Conservation (phyloP, 345 rosid genomes). For the Erysimum cheiranthoides region DNA sequence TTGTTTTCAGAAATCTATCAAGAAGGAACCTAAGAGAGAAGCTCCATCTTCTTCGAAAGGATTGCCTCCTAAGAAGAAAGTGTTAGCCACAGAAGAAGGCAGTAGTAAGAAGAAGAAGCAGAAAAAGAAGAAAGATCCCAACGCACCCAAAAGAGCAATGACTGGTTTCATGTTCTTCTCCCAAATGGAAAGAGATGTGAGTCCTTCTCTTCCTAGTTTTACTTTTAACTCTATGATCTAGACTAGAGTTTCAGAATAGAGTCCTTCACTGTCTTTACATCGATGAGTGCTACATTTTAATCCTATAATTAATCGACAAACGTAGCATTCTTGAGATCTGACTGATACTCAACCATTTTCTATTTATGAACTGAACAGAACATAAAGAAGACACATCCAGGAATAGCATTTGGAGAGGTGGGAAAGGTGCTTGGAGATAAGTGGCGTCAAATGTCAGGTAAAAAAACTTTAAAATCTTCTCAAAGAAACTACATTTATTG, state of each 20-base stretch:
- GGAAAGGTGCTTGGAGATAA: constrained; percentile 73
- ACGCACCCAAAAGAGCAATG: constrained; percentile 88
- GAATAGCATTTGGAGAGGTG: constrained; percentile 68
- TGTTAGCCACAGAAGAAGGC: constrained; percentile 68
- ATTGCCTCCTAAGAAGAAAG: constrained; percentile 67
- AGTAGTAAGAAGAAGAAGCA: constrained; percentile 74
- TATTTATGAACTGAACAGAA: constrained; percentile 54
- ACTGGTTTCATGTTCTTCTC: constrained; percentile 77
- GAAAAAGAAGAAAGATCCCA: constrained; percentile 95
- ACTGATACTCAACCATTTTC: no score
- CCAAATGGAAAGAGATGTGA: constrained; percentile 87
- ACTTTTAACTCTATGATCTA: not conserved
- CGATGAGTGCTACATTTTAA: not conserved
- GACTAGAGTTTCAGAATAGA: not conserved
- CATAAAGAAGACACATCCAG: constrained; percentile 77
- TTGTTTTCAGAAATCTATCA: constrained; percentile 68
- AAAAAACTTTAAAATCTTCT: not conserved
- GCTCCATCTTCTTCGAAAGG: constrained; percentile 64
- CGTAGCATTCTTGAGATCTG: not conserved
- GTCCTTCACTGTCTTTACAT: not conserved
- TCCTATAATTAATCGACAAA: not conserved
- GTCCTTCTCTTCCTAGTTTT: constrained; percentile 31
- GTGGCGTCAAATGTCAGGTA: constrained; percentile 87
- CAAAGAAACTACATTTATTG: not conserved
- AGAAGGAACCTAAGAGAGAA: constrained; percentile 74